phyloP scores from a whole-genome alignment of 2,329 filamentous ascomycete species.

The Trichoderma sp. region DNA sequence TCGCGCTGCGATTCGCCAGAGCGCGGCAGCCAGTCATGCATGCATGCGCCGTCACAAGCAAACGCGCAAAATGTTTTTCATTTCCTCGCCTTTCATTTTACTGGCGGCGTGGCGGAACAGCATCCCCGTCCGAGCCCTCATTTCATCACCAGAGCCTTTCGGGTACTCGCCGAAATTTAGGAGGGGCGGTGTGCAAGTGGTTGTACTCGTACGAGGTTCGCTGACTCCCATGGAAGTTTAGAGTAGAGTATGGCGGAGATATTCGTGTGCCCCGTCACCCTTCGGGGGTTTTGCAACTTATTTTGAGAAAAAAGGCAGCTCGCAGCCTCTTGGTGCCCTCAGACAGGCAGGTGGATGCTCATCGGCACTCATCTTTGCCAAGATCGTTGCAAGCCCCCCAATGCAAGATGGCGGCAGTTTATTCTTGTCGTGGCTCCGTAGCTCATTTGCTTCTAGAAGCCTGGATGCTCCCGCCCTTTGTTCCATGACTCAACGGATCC shows the following conservation, averaged over 20 bases:
- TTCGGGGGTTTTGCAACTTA: neutral
- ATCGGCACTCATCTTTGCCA: neutral
- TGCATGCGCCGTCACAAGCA: neutral
- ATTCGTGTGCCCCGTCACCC: neutral
- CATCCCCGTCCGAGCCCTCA: slow-evolving; percentile 2
- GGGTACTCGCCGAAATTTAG: slow-evolving; percentile 10
- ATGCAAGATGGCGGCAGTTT: slow-evolving; percentile 1
- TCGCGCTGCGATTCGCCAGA: neutral
- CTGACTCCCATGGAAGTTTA: neutral
- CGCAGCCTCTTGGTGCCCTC: neutral
- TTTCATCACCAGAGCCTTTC: neutral
- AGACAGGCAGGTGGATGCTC: neutral
- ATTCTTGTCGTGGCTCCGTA: neutral
- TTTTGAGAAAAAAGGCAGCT: neutral
- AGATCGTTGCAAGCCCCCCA: neutral
- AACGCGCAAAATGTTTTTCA: neutral
- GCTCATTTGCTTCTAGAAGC: slow-evolving; percentile 6
- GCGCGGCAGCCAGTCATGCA: neutral
- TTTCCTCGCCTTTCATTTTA: neutral
- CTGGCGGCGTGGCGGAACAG: neutral
- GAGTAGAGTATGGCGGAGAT: neutral
- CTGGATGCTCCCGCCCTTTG: neutral
- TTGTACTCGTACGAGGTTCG: neutral
- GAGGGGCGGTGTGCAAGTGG: neutral
- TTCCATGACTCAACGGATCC: neutral